phyloP scores from a whole-genome alignment of 805 yeast genomes.

The Nematodospora valgi region DNA sequence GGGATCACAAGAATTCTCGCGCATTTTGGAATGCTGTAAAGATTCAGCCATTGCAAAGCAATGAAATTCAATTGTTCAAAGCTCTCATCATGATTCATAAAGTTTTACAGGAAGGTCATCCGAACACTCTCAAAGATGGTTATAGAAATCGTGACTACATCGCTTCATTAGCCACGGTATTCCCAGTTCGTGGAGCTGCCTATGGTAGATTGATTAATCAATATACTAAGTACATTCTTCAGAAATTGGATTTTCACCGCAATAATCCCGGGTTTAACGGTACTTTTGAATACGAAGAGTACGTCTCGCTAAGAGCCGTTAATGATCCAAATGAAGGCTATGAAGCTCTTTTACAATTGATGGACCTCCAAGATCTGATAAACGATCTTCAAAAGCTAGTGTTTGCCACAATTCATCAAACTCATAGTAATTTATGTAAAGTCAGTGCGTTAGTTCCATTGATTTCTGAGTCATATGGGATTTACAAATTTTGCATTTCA shows the following conservation, averaged over 20 bases:
- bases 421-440: constrained; percentile 66
- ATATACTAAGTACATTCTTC: constrained; percentile 65
- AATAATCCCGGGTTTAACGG: constrained; percentile 90
- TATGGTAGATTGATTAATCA: constrained; percentile 75
- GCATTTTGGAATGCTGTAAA: constrained; percentile 85
- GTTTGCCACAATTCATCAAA: constrained; percentile 64
- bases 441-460: constrained; percentile 86
- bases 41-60: constrained; percentile 72
- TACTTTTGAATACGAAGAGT: constrained; percentile 93
- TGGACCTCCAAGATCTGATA: constrained; percentile 80
- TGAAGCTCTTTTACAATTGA: constrained; percentile 80
- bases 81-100: constrained; percentile 83
- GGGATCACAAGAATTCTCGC: constrained; percentile 87
- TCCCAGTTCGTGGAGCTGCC: constrained; percentile 40
- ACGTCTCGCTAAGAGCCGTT: constrained; percentile 79
- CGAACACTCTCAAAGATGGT: constrained; percentile 75
- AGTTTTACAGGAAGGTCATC: constrained; percentile 97
- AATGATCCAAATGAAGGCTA: constrained; percentile 96
- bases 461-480: constrained; percentile 89
- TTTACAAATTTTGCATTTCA: constrained; percentile 81
- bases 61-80: constrained; percentile 83
- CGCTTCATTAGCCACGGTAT: constrained; percentile 61
- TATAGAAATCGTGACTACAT: constrained; percentile 76
- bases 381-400: constrained; percentile 75
- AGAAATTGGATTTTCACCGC: constrained; percentile 78